Conservation (phyloP, 2,329 filamentous ascomycete species). For the Zalaria sp. region DNA sequence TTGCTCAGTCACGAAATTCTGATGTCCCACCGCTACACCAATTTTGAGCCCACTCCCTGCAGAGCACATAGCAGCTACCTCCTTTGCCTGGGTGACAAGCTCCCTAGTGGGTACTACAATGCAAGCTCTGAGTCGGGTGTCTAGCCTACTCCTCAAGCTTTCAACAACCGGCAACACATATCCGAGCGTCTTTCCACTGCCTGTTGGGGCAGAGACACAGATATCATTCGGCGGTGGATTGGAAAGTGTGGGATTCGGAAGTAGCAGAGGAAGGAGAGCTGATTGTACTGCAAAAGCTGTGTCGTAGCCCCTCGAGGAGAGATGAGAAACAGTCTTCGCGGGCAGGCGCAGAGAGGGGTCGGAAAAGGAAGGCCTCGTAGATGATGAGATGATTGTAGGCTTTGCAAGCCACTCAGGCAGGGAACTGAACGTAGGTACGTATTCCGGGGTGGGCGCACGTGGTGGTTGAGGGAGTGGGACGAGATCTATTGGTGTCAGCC, state of each 20-base stretch:
- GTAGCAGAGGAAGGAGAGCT: conserved; percentile 63
- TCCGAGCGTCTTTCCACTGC: conserved; percentile 87
- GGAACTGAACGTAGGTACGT: conserved; percentile 57
- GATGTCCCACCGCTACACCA: conserved; percentile 70
- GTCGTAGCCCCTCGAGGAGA: conserved; percentile 55
- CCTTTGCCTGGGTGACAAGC: conserved; percentile 71
- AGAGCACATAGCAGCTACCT: conserved; percentile 62
- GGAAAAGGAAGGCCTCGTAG: conserved; percentile 46
- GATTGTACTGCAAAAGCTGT: conserved; percentile 70
- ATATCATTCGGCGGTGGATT: conserved; percentile 58
- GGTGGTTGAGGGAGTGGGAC: conserved; percentile 71
- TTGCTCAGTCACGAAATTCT: conserved; percentile 55
- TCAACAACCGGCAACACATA: conserved; percentile 80
- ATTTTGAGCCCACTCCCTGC: conserved; percentile 60
- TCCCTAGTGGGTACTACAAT: conserved; percentile 87
- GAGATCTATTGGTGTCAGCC: conserved; percentile 37
- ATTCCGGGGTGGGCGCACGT: conserved; percentile 40
- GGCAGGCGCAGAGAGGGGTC: conserved; percentile 45
- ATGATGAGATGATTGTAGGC: conserved; percentile 54
- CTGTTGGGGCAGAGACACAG: conserved; percentile 82
- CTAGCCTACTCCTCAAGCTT: conserved; percentile 34
- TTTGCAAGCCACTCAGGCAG: conserved; percentile 69
- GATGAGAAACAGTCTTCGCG: conserved; percentile 41
- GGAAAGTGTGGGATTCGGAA: conserved; percentile 40
- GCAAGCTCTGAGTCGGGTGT: conserved; percentile 48